Evolutionary conservation across 331 rosid genomes (phyloP).

Genomic region (Quercus lobata): DNA sequence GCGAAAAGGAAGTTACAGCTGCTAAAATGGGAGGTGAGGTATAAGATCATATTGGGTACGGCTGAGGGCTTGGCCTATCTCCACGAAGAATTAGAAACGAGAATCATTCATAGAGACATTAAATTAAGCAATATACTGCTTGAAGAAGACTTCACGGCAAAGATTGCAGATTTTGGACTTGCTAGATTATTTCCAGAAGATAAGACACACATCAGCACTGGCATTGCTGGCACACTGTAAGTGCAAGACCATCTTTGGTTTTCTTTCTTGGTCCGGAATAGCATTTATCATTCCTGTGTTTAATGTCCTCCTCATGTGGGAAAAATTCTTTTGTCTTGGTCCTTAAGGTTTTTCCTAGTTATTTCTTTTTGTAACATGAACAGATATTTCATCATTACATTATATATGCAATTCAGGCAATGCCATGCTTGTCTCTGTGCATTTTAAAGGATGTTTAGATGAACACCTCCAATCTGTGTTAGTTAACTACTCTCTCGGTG

Average conservation of each 20-base stretch:
- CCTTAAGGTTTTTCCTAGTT: neutral
- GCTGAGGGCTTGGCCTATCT: conserved; percentile 85
- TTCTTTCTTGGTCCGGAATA: neutral
- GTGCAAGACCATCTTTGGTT: conserved; percentile 13
- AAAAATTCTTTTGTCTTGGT: neutral
- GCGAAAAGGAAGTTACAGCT: conserved; percentile 40
- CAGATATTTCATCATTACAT: neutral
- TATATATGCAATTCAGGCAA: neutral
- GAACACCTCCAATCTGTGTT: neutral
- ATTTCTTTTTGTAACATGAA: neutral
- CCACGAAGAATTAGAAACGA: conserved; percentile 61
- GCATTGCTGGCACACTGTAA: conserved; percentile 56
- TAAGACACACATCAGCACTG: conserved; percentile 69
- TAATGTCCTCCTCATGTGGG: neutral
- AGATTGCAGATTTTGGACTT: conserved; percentile 87
- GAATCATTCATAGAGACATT: conserved; percentile 77
- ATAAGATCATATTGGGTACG: conserved; percentile 54
- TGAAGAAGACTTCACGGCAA: conserved; percentile 48
- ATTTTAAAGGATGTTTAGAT: neutral
- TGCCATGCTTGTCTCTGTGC: neutral
- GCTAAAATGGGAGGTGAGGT: conserved; percentile 52
- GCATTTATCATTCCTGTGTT: neutral
- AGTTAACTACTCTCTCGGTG: neutral
- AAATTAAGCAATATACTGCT: conserved; percentile 58
- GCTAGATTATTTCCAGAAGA: conserved; percentile 74